Evolutionary conservation across 331 rosid genomes (phyloP), one percentile per base, ranked within the genome.

Genomic region (Saraca asoca): DNA sequence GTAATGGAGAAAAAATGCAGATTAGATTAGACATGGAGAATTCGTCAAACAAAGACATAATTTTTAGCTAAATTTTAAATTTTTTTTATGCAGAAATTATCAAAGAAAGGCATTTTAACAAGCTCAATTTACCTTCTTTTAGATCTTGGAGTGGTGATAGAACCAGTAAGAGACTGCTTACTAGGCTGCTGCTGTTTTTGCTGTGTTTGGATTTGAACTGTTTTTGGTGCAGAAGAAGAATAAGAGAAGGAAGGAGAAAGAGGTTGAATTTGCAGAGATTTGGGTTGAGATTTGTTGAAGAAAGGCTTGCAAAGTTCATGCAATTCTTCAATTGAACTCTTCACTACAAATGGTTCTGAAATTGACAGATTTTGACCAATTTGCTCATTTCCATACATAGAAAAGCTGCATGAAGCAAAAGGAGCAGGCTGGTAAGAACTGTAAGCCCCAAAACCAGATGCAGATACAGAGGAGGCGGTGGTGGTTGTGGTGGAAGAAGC

Each of bases 261-360:
- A 71, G 77, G 80, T 14, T 77, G 52, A 34, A 34, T 44, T 72
- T 75, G 82, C 10, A 81, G 54, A 13, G 77, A 20, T 6, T 62
- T 70, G 19, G 81, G 70, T 7, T 75, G 78, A 13, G 95, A 54
- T 82, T 83, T 86, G 70, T 79, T 37, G 72, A 85, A 80, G 80
- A 94, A 86, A 50, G 97, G 97, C 77, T 86, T 90, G 82, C 72
- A 94, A 55, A 94, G 95, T 20, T 90, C 89, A 42, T 90, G 90
- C 70, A 94, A 74, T 58, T 82, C 96, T 62, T 83, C 86, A 44
- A 72, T 17, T 35, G 70, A 80, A 53, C 42, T 68, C 20, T 53
- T 69, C n/a, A 61, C 49, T 58, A 84, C 85, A 52, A 74, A 70
- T 7, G 91, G 87, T 73, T 82, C 82, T 70, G 75, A 72, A 52